A percentile compares a stretch with the other conserved stretches of the same genome.
These are phyloP conservation scores for Tulasnella sp. DNA, from an alignment of 768 basidiomycete species.

Conservation along the genomic window DNA sequence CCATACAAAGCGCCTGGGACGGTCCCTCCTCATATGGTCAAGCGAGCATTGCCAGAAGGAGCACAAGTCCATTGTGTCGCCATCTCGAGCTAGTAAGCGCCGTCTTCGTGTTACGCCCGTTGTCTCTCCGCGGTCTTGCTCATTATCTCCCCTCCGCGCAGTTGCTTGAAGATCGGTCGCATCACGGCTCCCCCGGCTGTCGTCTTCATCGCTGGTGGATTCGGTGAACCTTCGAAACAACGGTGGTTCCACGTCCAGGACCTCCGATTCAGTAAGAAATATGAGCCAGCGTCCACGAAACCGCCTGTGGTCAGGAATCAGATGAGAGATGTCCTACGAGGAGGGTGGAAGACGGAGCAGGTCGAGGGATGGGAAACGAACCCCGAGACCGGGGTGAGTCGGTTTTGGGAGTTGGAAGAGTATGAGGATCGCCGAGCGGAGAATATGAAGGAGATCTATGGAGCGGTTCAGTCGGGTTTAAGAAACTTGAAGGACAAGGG, in stretches of 20 bases:
- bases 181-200: conserved; percentile 13
- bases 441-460: neutral
- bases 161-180: conserved; percentile 14
- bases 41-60: conserved; percentile 3
- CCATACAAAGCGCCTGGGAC: too few relatives aligned
- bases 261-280: conserved; percentile 1
- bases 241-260: conserved; percentile 12
- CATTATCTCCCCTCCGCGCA: neutral
- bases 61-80: conserved; percentile 16
- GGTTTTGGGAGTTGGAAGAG: conserved; percentile 14
- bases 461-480: neutral
- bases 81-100: conserved; percentile 9
- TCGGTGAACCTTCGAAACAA: neutral
- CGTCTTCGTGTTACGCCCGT: neutral
- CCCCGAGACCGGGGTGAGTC: neutral
- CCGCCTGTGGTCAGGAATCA: neutral
- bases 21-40: too few relatives aligned
- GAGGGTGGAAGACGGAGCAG: conserved; percentile 12
- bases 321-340: conserved; percentile 9
- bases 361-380: too few relatives aligned
- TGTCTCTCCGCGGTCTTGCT: neutral
- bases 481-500: neutral
- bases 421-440: conserved; percentile 12
- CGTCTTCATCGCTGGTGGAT: conserved; percentile 10
- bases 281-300: neutral